Conservation (phyloP, 176 grass and related monocot species). For the Panicum miliaceum region DNA sequence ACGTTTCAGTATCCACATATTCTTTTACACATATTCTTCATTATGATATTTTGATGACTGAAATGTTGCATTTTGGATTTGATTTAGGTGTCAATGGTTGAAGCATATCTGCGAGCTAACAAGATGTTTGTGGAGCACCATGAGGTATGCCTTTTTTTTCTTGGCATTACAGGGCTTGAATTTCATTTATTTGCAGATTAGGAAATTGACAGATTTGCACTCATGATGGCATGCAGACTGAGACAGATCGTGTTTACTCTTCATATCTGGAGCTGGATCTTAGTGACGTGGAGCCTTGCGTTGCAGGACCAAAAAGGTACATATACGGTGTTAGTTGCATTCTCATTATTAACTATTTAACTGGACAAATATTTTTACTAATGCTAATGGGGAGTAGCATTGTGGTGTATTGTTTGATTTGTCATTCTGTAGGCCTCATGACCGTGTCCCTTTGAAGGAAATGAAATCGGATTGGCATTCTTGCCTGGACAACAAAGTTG, state of each 20-base stretch:
- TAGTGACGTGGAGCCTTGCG: conserved; percentile 65
- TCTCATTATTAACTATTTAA: background rate
- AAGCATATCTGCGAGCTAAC: conserved; percentile 81
- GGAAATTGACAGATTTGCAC: background rate
- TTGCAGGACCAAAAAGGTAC: conserved; percentile 83
- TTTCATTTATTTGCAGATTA: conserved; percentile 21
- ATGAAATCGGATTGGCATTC: conserved; percentile 91
- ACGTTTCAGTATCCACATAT: background rate
- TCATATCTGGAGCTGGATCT: conserved; percentile 71
- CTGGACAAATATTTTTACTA: background rate
- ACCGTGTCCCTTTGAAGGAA: conserved; percentile 78
- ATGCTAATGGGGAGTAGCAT: background rate
- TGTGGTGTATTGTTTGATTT: conserved; percentile 25
- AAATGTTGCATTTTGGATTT: conserved; percentile 16
- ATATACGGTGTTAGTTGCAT: background rate
- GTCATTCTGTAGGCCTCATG: conserved; percentile 68
- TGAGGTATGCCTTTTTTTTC: conserved; percentile 49
- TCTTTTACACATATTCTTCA: background rate
- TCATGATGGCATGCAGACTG: conserved; percentile 44
- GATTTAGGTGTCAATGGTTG: conserved; percentile 72
- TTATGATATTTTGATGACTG: background rate
- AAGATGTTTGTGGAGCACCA: conserved; percentile 82
- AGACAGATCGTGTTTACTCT: conserved; percentile 67
- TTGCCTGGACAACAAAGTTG: conserved; percentile 81
- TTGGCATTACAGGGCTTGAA: conserved; percentile 1